These are phyloP conservation scores for Piromyces finnis DNA, from an alignment of 192 early-diverging fungal species.

Conservation along the genomic window DNA sequence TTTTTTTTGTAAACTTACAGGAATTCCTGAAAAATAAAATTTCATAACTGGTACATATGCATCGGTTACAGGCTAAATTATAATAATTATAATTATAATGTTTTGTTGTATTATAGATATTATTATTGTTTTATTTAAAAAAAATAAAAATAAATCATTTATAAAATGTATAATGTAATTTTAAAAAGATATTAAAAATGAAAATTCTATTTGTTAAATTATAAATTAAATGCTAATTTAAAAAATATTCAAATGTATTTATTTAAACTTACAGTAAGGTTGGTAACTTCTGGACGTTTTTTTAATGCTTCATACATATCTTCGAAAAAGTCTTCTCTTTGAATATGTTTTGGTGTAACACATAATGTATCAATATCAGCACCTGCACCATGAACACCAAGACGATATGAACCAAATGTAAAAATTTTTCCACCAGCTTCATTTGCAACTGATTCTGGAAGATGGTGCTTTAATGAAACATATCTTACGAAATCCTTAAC, in stretches of 20 bases:
- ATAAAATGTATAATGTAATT: too few species aligned
- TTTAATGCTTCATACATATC: slow-evolving; percentile 75
- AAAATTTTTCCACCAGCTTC: slow-evolving; percentile 92
- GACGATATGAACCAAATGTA: slow-evolving; percentile 88
- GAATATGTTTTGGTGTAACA: slow-evolving; percentile 76
- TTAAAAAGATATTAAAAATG: too few species aligned
- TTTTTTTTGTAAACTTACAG: slow-evolving; percentile 20
- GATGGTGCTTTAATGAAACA: slow-evolving; percentile 50
- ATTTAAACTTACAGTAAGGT: slow-evolving; percentile 40
- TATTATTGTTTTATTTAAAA: too few species aligned
- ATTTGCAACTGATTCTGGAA: slow-evolving; percentile 63
- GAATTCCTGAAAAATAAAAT: slow-evolving; percentile 79
- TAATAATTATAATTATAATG: too few species aligned
- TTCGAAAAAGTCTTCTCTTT: slow-evolving; percentile 81
- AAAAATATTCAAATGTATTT: neutral
- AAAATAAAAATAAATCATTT: too few species aligned
- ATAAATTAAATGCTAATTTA: neutral
- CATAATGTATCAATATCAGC: slow-evolving; percentile 98
- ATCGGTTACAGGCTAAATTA: slow-evolving; percentile 49
- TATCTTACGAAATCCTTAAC: slow-evolving; percentile 83
- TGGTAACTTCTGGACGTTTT: slow-evolving; percentile 61
- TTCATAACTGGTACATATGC: slow-evolving; percentile 92
- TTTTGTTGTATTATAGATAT: too few species aligned
- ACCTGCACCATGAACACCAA: slow-evolving; percentile 83
- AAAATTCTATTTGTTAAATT: too few species aligned